phyloP scores from a whole-genome alignment of 257 asterid genomes.

The Lantana camara region DNA sequence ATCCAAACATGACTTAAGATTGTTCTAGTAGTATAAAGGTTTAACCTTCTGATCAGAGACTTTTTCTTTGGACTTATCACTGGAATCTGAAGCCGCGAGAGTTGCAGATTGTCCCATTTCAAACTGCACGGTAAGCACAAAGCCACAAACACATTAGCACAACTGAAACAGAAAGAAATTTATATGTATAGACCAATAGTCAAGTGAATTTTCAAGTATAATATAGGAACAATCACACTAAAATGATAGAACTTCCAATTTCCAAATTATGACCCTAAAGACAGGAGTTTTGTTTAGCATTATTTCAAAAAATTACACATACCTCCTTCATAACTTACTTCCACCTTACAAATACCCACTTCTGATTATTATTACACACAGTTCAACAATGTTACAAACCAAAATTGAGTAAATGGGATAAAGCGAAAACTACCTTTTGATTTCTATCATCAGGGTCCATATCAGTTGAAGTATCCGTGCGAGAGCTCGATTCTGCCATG shows the following conservation, averaged over 20 bases:
- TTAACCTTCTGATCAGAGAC: slow-evolving; percentile 72
- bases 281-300: no score
- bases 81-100: slow-evolving; percentile 59
- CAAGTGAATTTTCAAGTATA: no score
- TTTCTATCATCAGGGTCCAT: slow-evolving; percentile 70
- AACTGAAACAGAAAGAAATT: not conserved
- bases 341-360: no score
- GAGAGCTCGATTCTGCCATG: slow-evolving; percentile 82
- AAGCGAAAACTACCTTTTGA: slow-evolving; percentile 49
- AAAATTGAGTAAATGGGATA: slow-evolving; percentile 8
- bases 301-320: no score
- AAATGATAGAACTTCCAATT: not conserved
- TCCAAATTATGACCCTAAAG: not conserved
- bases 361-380: no score
- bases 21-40: slow-evolving; percentile 2
- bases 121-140: slow-evolving; percentile 52
- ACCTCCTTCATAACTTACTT: no score
- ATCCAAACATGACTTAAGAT: not conserved
- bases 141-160: slow-evolving; percentile 14
- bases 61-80: slow-evolving; percentile 78
- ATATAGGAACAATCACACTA: slow-evolving; percentile 2
- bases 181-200: not conserved
- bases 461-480: slow-evolving; percentile 81
- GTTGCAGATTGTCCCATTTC: slow-evolving; percentile 62
- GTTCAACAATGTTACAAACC: not conserved